Evolutionary conservation across 108 stramenopile species (phyloP).

Genomic region (Skeletonema marinoi): DNA sequence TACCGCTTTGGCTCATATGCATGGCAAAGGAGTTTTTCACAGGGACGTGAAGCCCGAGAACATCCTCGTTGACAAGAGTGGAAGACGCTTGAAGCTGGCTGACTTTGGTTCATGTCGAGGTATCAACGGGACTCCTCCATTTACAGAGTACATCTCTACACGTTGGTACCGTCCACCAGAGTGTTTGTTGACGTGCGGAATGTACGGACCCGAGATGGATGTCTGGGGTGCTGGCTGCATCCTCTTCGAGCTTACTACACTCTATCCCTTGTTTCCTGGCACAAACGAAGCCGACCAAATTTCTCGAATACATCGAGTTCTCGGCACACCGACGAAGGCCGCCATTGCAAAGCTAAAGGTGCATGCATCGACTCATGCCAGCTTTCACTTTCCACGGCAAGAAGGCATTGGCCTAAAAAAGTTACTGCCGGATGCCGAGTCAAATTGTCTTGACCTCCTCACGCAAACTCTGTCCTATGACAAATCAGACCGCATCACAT

Average conservation of each 20-base stretch:
- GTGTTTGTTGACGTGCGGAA: conserved; percentile 81
- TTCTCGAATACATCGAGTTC: conserved; percentile 70
- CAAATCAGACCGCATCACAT: conserved; percentile 74
- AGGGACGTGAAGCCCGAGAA: conserved; percentile 92
- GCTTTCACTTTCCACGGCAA: conserved; percentile 66
- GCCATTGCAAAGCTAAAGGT: conserved; percentile 57
- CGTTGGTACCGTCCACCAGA: conserved; percentile 89
- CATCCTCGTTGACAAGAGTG: conserved; percentile 69
- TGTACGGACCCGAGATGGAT: conserved; percentile 87
- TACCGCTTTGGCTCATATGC: conserved; percentile 76
- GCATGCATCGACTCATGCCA: conserved; percentile 68
- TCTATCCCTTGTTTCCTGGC: conserved; percentile 87
- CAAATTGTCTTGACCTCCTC: conserved; percentile 67
- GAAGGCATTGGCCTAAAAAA: conserved; percentile 73
- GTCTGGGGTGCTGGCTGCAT: conserved; percentile 89
- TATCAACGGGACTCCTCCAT: conserved; percentile 80
- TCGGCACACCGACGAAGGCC: conserved; percentile 60
- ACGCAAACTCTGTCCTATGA: conserved; percentile 69
- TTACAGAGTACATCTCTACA: conserved; percentile 90
- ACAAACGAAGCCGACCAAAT: conserved; percentile 83
- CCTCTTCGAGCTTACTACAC: conserved; percentile 77
- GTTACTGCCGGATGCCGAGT: conserved; percentile 67
- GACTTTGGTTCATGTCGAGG: conserved; percentile 88
- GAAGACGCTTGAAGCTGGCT: conserved; percentile 73
- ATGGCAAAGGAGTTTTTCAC: conserved; percentile 77